A percentile compares a stretch with the other conserved stretches of the same genome.
Conservation (phyloP, 2,329 filamentous ascomycete species). For the Didymella segeticola region DNA sequence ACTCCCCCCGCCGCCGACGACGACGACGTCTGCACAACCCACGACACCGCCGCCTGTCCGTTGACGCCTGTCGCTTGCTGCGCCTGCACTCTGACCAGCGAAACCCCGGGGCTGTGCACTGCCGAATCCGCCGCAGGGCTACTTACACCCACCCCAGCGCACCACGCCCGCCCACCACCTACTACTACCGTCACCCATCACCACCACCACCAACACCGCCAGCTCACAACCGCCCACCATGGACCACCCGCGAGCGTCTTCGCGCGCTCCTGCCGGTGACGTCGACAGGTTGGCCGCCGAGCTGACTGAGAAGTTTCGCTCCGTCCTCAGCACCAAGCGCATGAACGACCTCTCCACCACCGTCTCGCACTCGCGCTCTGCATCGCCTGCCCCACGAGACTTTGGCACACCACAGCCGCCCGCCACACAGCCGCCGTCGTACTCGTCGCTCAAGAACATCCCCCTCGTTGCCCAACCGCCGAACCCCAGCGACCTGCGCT, state of each 20-base stretch:
- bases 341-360: conserved; percentile 76
- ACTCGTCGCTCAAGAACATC: conserved; percentile 67
- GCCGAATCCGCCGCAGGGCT: conserved; percentile 15
- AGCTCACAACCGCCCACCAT: conserved; percentile 36
- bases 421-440: conserved; percentile 59
- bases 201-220: conserved; percentile 15
- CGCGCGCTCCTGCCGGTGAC: conserved; percentile 38
- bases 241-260: conserved; percentile 43
- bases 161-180: conserved; percentile 18
- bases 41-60: not conserved
- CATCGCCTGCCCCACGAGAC: conserved; percentile 63
- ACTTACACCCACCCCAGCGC: conserved; percentile 13
- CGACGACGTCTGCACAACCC: conserved; percentile 11
- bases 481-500: conserved; percentile 61
- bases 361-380: conserved; percentile 65
- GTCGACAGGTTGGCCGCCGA: conserved; percentile 66
- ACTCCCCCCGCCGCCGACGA: too few relatives aligned
- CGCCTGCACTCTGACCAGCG: conserved; percentile 18
- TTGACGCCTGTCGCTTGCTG: conserved; percentile 12
- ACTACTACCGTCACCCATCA: conserved; percentile 16
- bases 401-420: conserved; percentile 49
- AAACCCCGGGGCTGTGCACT: conserved; percentile 19
- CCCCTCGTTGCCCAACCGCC: conserved; percentile 79
- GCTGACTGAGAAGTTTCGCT: conserved; percentile 83
- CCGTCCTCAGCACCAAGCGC: conserved; percentile 82